Conservation (phyloP, 1,284 basidiomycete genomes). For the Sutorius eximius region DNA sequence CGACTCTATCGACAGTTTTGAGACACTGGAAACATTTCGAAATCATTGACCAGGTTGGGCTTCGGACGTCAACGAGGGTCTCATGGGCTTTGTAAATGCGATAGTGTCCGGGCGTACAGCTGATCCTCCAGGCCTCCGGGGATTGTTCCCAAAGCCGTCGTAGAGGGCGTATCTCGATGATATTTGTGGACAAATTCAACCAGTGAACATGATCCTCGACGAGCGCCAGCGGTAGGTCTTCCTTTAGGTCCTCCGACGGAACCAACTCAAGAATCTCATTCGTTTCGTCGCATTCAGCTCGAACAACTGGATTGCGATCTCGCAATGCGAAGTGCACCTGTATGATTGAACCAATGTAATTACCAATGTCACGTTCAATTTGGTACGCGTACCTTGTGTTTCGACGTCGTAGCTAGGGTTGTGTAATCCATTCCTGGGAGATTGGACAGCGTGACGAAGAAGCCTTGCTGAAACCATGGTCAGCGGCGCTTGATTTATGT, state of each 20-base stretch:
- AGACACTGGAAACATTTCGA: not conserved
- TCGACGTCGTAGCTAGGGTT: not conserved
- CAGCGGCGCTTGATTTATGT: not conserved
- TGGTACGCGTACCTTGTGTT: not conserved
- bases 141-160: not conserved
- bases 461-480: constrained; percentile 29
- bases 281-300: not conserved
- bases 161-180: not conserved
- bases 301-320: not conserved
- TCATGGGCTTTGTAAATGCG: not conserved
- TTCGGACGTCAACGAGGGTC: not conserved
- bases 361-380: not conserved
- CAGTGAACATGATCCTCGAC: not conserved
- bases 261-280: not conserved
- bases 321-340: not conserved
- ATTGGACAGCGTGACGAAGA: constrained; percentile 36
- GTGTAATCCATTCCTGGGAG: constrained; percentile 37
- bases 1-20: not conserved
- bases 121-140: not conserved
- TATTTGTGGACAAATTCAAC: not conserved
- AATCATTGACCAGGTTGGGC: not conserved
- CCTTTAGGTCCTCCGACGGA: not conserved
- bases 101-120: not conserved
- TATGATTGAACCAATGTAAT: not conserved
- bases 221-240: not conserved